Evolutionary conservation across 2,329 filamentous ascomycete species (phyloP).

Genomic region (Xylariaceae sp.): DNA sequence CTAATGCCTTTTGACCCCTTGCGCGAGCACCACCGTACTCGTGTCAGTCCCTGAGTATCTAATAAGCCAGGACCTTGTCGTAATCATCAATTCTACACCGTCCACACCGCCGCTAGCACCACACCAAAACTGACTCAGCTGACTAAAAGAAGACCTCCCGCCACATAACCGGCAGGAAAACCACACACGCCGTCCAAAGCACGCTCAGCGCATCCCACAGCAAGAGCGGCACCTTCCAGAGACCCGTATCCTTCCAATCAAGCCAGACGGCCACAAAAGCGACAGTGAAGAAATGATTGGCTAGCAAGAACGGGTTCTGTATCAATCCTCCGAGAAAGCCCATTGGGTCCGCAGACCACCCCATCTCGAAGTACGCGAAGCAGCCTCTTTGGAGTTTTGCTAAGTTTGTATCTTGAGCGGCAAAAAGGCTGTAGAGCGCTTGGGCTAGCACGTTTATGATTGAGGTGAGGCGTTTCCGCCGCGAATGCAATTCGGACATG

Average conservation of each 20-base stretch:
- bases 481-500: slow-evolving; percentile 79
- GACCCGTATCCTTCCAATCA: slow-evolving; percentile 46
- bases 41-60: too few relatives aligned
- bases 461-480: slow-evolving; percentile 72
- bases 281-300: slow-evolving; percentile 93
- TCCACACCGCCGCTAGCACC: too few relatives aligned
- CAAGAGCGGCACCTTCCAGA: slow-evolving; percentile 60
- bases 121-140: too few relatives aligned
- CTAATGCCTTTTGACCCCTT: too few relatives aligned
- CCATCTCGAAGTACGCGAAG: slow-evolving; percentile 84
- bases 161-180: slow-evolving; percentile 79
- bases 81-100: too few relatives aligned
- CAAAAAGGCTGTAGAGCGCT: slow-evolving; percentile 87
- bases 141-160: slow-evolving; percentile 60
- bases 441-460: slow-evolving; percentile 98
- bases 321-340: slow-evolving; percentile 80
- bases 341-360: slow-evolving; percentile 72
- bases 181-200: slow-evolving; percentile 74
- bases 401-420: slow-evolving; percentile 74
- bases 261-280: slow-evolving; percentile 83
- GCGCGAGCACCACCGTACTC: too few relatives aligned
- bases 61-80: too few relatives aligned
- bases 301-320: slow-evolving; percentile 69
- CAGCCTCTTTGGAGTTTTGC: slow-evolving; percentile 81
- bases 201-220: slow-evolving; percentile 64